Conservation (phyloP, 345 rosid genomes). For the Litchi chinensis region DNA sequence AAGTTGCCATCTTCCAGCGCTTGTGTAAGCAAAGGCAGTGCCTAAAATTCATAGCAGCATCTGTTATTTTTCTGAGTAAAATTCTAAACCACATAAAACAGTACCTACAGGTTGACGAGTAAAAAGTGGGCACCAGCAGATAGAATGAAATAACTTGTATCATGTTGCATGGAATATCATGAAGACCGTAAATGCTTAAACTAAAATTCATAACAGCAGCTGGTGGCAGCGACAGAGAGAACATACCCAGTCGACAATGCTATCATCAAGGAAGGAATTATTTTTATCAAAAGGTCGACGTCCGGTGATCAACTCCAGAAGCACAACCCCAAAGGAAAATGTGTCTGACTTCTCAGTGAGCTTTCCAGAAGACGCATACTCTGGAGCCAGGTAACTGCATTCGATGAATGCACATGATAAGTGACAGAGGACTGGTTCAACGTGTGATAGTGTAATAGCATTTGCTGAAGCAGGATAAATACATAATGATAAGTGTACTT, state of each 20-base stretch:
- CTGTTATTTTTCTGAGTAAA: conserved; percentile 13
- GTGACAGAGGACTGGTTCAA: not conserved
- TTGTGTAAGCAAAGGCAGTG: conserved; percentile 66
- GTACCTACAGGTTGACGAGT: not conserved
- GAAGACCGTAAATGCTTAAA: not conserved
- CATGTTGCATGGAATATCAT: not conserved
- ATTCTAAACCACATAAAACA: not conserved
- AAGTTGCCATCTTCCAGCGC: conserved; percentile 58
- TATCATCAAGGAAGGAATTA: conserved; percentile 62
- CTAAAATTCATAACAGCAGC: not conserved
- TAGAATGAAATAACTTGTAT: not conserved
- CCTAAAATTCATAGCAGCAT: conserved; percentile 44
- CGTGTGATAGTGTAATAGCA: not conserved
- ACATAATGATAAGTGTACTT: conserved; percentile 11
- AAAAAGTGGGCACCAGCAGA: not conserved
- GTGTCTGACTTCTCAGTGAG: conserved; percentile 84
- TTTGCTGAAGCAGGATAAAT: not conserved
- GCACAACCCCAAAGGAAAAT: conserved; percentile 86
- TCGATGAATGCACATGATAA: conserved; percentile 13
- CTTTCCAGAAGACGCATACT: conserved; percentile 86
- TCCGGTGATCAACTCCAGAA: conserved; percentile 83
- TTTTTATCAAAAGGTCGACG: conserved; percentile 67
- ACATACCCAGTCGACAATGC: conserved; percentile 90
- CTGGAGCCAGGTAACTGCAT: conserved; percentile 87
- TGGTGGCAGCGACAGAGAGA: not conserved